These are phyloP conservation scores for Ilyonectria destructans DNA, from an alignment of 2,329 filamentous ascomycete genomes.

Conservation along the genomic window DNA sequence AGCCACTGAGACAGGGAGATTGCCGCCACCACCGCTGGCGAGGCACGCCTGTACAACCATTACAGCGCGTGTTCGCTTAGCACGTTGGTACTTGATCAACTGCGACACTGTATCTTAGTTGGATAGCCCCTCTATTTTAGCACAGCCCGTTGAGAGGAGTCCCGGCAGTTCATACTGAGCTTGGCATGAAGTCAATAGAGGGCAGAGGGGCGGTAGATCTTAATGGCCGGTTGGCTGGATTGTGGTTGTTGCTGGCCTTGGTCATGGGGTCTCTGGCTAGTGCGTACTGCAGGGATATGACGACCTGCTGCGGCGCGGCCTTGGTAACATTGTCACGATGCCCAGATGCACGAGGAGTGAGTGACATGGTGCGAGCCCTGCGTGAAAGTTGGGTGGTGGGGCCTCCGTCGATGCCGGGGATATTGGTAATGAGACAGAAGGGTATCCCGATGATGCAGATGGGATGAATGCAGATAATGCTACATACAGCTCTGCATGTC, in stretches of 20 bases:
- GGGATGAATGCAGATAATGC: background rate
- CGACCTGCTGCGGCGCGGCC: conserved; percentile 9
- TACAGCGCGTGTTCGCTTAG: conserved; percentile 1
- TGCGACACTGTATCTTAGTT: background rate
- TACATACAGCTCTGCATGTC: background rate
- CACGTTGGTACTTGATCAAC: background rate
- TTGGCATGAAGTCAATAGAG: background rate
- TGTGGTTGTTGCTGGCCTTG: conserved; percentile 7
- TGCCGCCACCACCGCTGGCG: conserved; percentile 14
- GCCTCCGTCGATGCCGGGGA: background rate
- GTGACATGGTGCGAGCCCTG: conserved; percentile 11
- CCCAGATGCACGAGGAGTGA: conserved; percentile 5
- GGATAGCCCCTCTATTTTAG: background rate
- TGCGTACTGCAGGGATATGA: conserved; percentile 22
- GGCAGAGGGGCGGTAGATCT: background rate
- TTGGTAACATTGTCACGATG: conserved; percentile 19
- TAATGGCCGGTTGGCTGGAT: background rate
- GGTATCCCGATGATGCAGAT: background rate
- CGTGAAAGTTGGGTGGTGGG: conserved; percentile 7
- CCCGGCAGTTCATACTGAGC: background rate
- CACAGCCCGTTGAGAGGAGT: background rate
- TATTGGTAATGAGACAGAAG: background rate
- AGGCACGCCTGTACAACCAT: background rate
- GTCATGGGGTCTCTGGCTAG: conserved; percentile 25
- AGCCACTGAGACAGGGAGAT: background rate